Conservation (phyloP, 257 asterid genomes). For the Solanum sitiens region DNA sequence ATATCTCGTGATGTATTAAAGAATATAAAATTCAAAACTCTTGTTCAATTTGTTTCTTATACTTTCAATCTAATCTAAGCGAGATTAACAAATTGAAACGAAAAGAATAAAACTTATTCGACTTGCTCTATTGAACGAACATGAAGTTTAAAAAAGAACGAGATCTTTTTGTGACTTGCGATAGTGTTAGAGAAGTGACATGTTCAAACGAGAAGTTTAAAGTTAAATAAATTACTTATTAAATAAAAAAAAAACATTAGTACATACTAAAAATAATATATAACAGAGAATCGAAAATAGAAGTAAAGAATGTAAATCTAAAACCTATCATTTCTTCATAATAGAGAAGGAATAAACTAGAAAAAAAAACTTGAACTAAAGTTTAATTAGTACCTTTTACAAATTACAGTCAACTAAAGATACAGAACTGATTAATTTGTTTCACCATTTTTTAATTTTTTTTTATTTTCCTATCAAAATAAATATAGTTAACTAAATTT, state of each 20-base stretch:
- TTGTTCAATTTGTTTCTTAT: too few relatives aligned
- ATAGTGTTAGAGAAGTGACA: background rate
- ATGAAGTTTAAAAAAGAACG: background rate
- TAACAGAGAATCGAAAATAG: too few relatives aligned
- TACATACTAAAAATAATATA: too few relatives aligned
- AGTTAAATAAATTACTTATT: background rate
- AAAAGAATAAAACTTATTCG: background rate
- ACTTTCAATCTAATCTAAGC: background rate
- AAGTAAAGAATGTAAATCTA: background rate
- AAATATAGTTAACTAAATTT: background rate
- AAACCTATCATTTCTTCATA: background rate
- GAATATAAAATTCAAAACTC: accelerated
- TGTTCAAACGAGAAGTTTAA: background rate
- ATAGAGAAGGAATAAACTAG: background rate
- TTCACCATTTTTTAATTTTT: background rate
- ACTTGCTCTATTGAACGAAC: background rate
- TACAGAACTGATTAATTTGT: background rate
- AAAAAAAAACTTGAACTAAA: background rate
- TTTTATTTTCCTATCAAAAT: background rate
- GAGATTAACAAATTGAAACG: background rate
- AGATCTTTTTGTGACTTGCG: background rate
- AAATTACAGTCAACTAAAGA: background rate
- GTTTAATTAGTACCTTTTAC: background rate
- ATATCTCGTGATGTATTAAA: too few relatives aligned
- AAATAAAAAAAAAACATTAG: too few relatives aligned